Base-by-base conservation (phyloP, 2,329 filamentous ascomycete genomes). In the Monosporascus sp. region DNA sequence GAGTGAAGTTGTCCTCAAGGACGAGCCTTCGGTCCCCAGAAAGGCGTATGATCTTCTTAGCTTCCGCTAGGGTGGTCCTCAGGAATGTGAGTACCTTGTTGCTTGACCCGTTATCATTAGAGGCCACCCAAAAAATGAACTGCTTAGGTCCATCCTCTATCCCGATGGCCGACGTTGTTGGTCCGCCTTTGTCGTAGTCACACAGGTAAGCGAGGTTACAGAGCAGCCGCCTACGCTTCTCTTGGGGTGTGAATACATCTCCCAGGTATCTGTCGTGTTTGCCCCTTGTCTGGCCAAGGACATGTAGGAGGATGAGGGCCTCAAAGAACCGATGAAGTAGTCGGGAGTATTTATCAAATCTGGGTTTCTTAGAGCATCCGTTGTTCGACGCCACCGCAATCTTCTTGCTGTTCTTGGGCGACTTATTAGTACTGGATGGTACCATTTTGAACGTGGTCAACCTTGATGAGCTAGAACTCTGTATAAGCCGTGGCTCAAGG, bases 151-250 rank as follows among this genome's bases (percentile, higher is more conserved):
- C 54, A 0, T 71, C 62, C 54, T 79, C 69, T 1, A 78, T 58
- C 0, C 68, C 75, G 26, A 80, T 70, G 0, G 78, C 70, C 0
- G 77, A 73, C n/a, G 71, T 73, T 0, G 71, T 71, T 2, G 64
- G 57, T 2, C 77, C 78, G 0, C 77, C 77, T 55, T 77, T 79
- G 0, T 64, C 56, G 48, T 70, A 70, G 51, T 79, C 77, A 55
- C 75, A 78, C 7, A 80, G 57, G 57, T 72, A 77, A 8, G 74
- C 67, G 1, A 79, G 59, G 28, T 71, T 70, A 4, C 68, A 63
- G 0, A 75, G 62, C 26, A 78, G 72, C 2, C 67, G 58, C 14
- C 43, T 46, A 24, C 43, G 43, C 22, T 14, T 28, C 20, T 46
- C 43, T n/a, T 28, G n/a, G 11, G 43, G 5, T 7, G 43, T 46